Evolutionary conservation across 345 rosid genomes (phyloP), one percentile per base, ranked within the genome.

Genomic region (Dovyalis caffra): DNA sequence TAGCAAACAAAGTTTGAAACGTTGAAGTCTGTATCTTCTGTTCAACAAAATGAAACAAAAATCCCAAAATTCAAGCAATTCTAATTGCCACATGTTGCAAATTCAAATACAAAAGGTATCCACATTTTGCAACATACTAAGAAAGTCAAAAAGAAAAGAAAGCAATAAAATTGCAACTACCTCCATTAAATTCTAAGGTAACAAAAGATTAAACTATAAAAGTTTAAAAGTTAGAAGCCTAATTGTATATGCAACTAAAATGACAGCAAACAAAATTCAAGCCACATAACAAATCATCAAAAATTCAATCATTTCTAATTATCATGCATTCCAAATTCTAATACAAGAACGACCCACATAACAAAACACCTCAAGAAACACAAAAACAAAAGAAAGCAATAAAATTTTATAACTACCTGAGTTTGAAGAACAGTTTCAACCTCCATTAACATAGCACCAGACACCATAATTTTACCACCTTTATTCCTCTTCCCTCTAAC

Each of bases 371-470:
- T n/a, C n/a, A n/a, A n/a, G n/a, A 53, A 32, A 68, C 71, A 6
- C 11, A 18, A 21, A 72, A 37, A 7, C 8, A 33, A 38, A 25
- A 12, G 2, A 16, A 26, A 38, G 23, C n/a, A 64, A 64, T 15
- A 40, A 10, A 5, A 26, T 49, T 51, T 64, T 0, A 8, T 9
- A 5, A 40, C 49, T 73, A 91, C 99, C 95, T 91, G 97, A 37
- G 95, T 89, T 83, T 95, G 99, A 66, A 92, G 97, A 68, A 95
- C 83, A 74, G 92, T 89, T 73, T 95, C 99, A 63, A 79, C 79
- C 73, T 95, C 97, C 79, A 88, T 85, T 25, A 90, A 78, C 95
- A 92, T 90, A 64, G 92, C 70, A 51, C 88, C 92, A 1, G 97
- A 87, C 65, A 89, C 91, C 85, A 89, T 66, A 57, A 91, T 78